Evolutionary conservation across 2,329 filamentous ascomycete genomes (phyloP).

Genomic region (Grosmannia serpens): DNA sequence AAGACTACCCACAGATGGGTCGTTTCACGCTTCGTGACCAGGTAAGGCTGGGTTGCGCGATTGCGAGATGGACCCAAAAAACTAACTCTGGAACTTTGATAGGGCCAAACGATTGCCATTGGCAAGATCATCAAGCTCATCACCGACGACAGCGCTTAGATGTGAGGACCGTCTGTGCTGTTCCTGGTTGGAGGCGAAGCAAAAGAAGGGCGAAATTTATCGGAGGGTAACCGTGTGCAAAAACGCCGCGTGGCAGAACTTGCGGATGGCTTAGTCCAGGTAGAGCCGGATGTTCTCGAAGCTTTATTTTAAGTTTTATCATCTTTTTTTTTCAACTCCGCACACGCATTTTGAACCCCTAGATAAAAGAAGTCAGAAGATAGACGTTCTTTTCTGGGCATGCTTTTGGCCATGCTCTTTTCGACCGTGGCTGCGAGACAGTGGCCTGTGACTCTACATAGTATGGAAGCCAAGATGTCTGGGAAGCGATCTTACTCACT

Average conservation of each 20-base stretch:
- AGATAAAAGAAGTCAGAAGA: neutral
- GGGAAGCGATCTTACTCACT: too few relatives aligned
- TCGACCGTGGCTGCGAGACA: too few relatives aligned
- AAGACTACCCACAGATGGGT: slow-evolving; percentile 90
- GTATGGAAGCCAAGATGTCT: too few relatives aligned
- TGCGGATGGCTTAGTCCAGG: neutral
- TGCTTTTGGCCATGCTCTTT: neutral
- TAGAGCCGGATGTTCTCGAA: neutral
- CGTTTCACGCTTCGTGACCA: slow-evolving; percentile 84
- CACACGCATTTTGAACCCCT: neutral
- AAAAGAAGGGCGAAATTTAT: neutral
- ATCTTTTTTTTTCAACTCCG: neutral
- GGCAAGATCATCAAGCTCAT: slow-evolving; percentile 94
- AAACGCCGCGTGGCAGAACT: neutral
- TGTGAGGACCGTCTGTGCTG: neutral
- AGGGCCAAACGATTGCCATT: slow-evolving; percentile 99
- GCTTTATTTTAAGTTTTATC: neutral
- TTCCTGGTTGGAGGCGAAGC: neutral
- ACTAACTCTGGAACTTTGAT: slow-evolving; percentile 2
- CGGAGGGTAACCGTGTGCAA: neutral
- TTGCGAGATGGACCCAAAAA: neutral
- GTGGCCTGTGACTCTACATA: neutral
- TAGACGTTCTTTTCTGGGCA: neutral
- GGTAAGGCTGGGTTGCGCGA: slow-evolving; percentile 34
- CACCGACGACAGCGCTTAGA: slow-evolving; percentile 13